These are phyloP conservation scores for Monosporozyma yasuniensis DNA, from an alignment of 805 yeast genomes.

Conservation along the genomic window DNA sequence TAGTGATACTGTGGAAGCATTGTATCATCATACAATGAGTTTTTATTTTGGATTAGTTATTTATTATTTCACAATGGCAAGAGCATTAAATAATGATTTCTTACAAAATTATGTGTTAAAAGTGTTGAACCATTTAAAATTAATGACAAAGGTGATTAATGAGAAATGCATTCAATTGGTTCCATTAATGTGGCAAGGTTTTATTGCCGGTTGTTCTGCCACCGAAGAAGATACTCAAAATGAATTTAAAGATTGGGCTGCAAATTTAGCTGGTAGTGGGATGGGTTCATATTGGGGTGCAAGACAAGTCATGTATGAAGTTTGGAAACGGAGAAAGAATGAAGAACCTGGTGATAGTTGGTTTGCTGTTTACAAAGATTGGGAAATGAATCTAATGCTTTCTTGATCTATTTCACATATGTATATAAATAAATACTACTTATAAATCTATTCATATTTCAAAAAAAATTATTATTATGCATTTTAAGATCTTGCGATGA, in stretches of 20 bases:
- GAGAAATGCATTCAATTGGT: conserved; percentile 45
- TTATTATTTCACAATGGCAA: conserved; percentile 59
- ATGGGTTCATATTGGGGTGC: conserved; percentile 83
- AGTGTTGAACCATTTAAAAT: conserved; percentile 55
- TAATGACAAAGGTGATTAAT: conserved; percentile 49
- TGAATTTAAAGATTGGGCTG: conserved; percentile 62
- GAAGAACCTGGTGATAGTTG: conserved; percentile 56
- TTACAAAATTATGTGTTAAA: conserved; percentile 55
- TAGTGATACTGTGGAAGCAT: conserved; percentile 46
- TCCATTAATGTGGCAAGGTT: conserved; percentile 84
- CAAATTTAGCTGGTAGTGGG: conserved; percentile 41
- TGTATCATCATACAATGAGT: conserved; percentile 72
- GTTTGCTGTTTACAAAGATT: conserved; percentile 70
- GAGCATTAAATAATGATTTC: conserved; percentile 43
- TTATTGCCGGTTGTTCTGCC: conserved; percentile 79
- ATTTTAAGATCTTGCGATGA: too few species aligned
- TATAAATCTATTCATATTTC: not conserved
- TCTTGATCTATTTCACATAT: conserved; percentile 8
- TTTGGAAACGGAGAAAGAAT: conserved; percentile 65
- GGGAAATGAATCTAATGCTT: conserved; percentile 81
- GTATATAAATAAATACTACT: not conserved
- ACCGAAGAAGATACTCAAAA: conserved; percentile 47
- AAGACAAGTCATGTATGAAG: conserved; percentile 75
- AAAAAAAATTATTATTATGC: too few species aligned
- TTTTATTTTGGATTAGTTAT: conserved; percentile 65